phyloP scores from a whole-genome alignment of 805 yeast species.

The Barnettozyma siamensis region DNA sequence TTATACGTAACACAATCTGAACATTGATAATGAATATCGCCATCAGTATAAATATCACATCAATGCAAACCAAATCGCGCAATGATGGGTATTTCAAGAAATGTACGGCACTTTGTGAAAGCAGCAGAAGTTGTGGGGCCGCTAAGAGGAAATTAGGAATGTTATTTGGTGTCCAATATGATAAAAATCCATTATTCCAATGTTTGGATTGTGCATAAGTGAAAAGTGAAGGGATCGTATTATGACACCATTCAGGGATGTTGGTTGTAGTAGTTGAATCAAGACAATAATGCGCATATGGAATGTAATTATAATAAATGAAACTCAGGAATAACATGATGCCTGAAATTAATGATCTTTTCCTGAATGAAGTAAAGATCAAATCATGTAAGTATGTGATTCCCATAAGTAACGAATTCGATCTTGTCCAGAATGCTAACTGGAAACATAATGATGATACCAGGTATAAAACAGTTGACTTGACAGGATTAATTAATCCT shows the following conservation, averaged over 20 bases:
- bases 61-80: constrained; percentile 37
- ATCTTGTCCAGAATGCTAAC: constrained; percentile 56
- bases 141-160: constrained; percentile 79
- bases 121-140: constrained; percentile 53
- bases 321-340: constrained; percentile 42
- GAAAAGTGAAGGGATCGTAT: constrained; percentile 52
- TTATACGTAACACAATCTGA: constrained; percentile 78
- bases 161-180: constrained; percentile 78
- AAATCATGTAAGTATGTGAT: constrained; percentile 53
- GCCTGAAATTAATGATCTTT: constrained; percentile 49
- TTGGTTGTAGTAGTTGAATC: constrained; percentile 17
- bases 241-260: constrained; percentile 67
- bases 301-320: constrained; percentile 41
- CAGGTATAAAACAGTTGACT: constrained; percentile 3
- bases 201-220: constrained; percentile 69
- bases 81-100: constrained; percentile 32
- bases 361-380: constrained; percentile 16
- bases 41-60: constrained; percentile 40
- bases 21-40: constrained; percentile 67
- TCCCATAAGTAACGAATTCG: constrained; percentile 76
- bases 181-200: constrained; percentile 81
- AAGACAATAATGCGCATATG: constrained; percentile 63
- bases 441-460: constrained; percentile 38
- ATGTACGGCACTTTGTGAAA: constrained; percentile 32
- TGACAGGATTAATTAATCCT: background rate